Percentiles rank a stretch among this genome's conserved stretches.
Evolutionary conservation across 2,329 filamentous ascomycete species (phyloP).

Genomic region (Ceratocystis lukuohia): DNA sequence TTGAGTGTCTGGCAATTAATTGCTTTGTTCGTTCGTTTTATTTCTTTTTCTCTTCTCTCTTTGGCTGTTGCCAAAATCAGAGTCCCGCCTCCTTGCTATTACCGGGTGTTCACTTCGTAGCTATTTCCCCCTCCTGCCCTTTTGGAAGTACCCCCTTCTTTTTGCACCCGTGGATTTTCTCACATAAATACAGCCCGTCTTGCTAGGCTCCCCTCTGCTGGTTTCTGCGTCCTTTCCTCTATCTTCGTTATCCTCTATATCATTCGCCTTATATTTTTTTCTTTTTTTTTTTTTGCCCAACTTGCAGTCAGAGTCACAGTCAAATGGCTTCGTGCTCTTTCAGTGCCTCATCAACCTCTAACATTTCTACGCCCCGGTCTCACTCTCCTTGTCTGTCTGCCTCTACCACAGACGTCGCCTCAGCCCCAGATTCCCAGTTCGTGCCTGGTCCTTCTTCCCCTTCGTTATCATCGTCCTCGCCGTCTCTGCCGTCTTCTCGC

Average conservation of each 20-base stretch:
- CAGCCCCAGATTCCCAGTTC: conserved; percentile 36
- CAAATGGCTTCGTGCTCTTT: conserved; percentile 24
- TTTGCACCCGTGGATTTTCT: not conserved
- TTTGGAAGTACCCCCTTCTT: not conserved
- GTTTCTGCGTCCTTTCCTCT: not conserved
- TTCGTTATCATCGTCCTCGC: not conserved
- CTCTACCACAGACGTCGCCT: conserved; percentile 25
- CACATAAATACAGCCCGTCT: conserved; percentile 4
- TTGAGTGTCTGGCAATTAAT: not conserved
- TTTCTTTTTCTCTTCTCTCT: not conserved
- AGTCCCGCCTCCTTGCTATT: conserved; percentile 5
- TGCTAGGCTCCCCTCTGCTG: not conserved
- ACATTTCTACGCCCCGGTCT: conserved; percentile 43
- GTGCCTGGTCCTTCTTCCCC: conserved; percentile 26
- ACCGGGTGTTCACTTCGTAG: not conserved
- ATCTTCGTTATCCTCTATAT: not conserved
- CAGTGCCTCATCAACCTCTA: conserved; percentile 34
- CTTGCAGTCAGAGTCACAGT: not conserved
- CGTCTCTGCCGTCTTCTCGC: conserved; percentile 23
- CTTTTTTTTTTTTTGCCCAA: not conserved
- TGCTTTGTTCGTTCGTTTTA: not conserved
- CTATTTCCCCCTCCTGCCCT: not conserved
- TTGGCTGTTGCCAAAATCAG: not conserved
- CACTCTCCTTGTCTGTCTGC: conserved; percentile 28
- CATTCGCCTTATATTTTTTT: not conserved